A percentile compares a stretch with the other conserved stretches of the same genome.
Evolutionary conservation across 495 filamentous ascomycete genomes (phyloP).

Genomic region (Trichodelitschia bisporula): DNA sequence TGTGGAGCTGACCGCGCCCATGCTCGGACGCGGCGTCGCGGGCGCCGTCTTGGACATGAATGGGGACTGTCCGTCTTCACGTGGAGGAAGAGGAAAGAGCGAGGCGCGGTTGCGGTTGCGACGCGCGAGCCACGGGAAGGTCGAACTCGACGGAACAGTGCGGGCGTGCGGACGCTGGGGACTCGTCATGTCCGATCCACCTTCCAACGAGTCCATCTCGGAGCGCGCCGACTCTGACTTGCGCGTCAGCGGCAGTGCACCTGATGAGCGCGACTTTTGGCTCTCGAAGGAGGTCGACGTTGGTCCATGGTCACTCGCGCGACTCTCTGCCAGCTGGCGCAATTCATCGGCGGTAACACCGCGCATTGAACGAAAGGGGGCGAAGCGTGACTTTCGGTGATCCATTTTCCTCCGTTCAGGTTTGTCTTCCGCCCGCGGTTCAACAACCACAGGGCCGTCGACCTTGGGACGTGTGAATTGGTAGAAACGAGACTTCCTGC

Average conservation of each 20-base stretch:
- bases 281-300: constrained; percentile 43
- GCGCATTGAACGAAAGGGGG: neutral
- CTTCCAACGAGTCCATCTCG: too few relatives aligned
- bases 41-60: constrained; percentile 15
- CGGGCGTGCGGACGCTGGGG: too few relatives aligned
- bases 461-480: constrained; percentile 5
- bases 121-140: constrained; percentile 49
- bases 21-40: constrained; percentile 26
- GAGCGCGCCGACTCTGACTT: constrained; percentile 77
- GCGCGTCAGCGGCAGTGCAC: constrained; percentile 31
- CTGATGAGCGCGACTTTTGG: constrained; percentile 35
- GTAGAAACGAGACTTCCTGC: constrained; percentile 7
- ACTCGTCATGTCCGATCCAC: too few relatives aligned
- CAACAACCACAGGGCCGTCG: neutral
- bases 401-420: constrained; percentile 11
- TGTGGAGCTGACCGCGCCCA: constrained; percentile 11
- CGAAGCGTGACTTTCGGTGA: constrained; percentile 4
- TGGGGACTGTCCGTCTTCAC: constrained; percentile 3
- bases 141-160: too few relatives aligned
- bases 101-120: constrained; percentile 60
- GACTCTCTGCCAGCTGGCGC: constrained; percentile 4
- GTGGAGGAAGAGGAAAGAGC: constrained; percentile 61
- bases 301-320: constrained; percentile 14
- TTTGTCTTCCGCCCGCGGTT: too few relatives aligned
- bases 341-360: constrained; percentile 10